Evolutionary conservation across 2,329 filamentous ascomycete genomes (phyloP).

Genomic region (Aureobasidium zeae): DNA sequence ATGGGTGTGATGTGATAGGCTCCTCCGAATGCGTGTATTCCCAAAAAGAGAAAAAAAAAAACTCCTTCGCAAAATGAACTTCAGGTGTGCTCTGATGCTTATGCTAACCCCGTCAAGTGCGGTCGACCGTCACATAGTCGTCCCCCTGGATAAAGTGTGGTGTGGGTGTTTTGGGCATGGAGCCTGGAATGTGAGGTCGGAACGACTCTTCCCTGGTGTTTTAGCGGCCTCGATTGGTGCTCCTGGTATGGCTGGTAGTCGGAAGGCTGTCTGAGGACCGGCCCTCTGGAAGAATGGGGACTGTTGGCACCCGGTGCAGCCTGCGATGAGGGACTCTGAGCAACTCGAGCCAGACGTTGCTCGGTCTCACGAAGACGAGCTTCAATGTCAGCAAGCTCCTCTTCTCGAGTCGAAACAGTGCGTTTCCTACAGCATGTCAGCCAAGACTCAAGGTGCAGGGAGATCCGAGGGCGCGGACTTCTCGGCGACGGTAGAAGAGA

Average conservation of each 20-base stretch:
- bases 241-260: background rate
- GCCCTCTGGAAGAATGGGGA: background rate
- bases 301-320: background rate
- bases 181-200: conserved; percentile 25
- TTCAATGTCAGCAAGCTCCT: conserved; percentile 80
- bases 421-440: conserved; percentile 55
- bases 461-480: conserved; percentile 51
- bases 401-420: conserved; percentile 60
- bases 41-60: conserved; percentile 1
- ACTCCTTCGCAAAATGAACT: background rate
- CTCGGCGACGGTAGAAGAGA: conserved; percentile 66
- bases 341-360: conserved; percentile 50
- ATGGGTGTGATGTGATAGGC: too few relatives aligned
- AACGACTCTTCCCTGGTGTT: conserved; percentile 11
- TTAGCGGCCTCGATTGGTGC: conserved; percentile 7
- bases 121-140: conserved; percentile 32
- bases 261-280: background rate
- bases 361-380: conserved; percentile 77
- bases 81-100: background rate
- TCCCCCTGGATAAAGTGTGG: conserved; percentile 25
- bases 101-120: conserved; percentile 18
- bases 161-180: conserved; percentile 25
- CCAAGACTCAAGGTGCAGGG: background rate
- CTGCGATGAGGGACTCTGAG: conserved; percentile 19
- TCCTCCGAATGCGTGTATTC: background rate